These are phyloP conservation scores for Nitzschia inconspicua DNA, from an alignment of 108 stramenopile species.

Conservation along the genomic window DNA sequence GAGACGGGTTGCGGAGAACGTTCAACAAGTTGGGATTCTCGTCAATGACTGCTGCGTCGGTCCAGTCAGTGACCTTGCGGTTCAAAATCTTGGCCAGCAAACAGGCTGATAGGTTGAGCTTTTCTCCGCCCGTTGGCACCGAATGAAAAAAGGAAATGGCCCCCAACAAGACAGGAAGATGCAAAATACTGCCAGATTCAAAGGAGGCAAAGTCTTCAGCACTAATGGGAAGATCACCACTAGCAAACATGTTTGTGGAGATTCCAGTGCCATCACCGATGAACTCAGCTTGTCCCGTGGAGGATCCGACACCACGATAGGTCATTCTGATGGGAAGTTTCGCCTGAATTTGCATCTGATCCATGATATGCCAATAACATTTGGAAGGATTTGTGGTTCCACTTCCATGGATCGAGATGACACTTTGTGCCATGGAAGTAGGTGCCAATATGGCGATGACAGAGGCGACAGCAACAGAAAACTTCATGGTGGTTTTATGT, in stretches of 20 bases:
- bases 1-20: neutral
- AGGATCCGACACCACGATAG: conserved; percentile 86
- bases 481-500: conserved; percentile 38
- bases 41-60: conserved; percentile 46
- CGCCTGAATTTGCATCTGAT: conserved; percentile 50
- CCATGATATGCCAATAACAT: conserved; percentile 81
- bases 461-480: conserved; percentile 23
- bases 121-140: conserved; percentile 43
- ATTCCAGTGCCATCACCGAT: conserved; percentile 40
- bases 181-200: conserved; percentile 40
- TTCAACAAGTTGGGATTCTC: conserved; percentile 28
- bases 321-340: conserved; percentile 65
- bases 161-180: conserved; percentile 73
- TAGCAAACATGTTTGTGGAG: conserved; percentile 60
- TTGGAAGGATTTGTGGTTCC: conserved; percentile 90
- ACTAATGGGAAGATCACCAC: conserved; percentile 77
- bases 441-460: conserved; percentile 6
- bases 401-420: conserved; percentile 60
- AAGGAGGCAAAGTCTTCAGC: conserved; percentile 33
- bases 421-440: conserved; percentile 13
- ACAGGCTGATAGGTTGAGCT: conserved; percentile 70
- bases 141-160: conserved; percentile 79
- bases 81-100: conserved; percentile 70
- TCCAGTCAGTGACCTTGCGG: conserved; percentile 72
- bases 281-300: conserved; percentile 74